Conservation (phyloP, 2,329 filamentous ascomycete genomes). For the Cladosporium sp. region DNA sequence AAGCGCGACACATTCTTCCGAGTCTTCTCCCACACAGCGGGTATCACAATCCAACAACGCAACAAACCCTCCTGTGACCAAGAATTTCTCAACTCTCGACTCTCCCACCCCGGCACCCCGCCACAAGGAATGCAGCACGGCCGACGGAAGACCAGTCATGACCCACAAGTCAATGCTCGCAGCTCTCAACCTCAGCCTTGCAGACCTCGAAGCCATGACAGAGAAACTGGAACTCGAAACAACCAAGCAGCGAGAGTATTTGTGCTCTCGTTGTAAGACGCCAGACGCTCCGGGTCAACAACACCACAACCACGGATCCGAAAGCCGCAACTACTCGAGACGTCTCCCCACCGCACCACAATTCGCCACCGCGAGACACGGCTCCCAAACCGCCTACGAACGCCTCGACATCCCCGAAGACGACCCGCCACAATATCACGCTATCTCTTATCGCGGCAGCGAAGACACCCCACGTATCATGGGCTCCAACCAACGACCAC, state of each 20-base stretch:
- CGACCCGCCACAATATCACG: constrained; percentile 16
- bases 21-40: not conserved
- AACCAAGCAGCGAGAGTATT: not conserved
- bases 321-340: not conserved
- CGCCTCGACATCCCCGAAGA: constrained; percentile 12
- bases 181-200: constrained; percentile 13
- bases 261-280: constrained; percentile 8
- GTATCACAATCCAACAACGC: not conserved
- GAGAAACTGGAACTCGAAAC: not conserved
- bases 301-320: not conserved
- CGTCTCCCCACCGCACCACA: not conserved
- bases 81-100: not conserved
- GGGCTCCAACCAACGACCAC: constrained; percentile 3
- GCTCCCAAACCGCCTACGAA: constrained; percentile 19
- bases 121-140: constrained; percentile 7
- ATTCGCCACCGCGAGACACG: constrained; percentile 1
- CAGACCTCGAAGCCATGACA: constrained; percentile 15
- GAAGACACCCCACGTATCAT: not conserved
- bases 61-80: not conserved
- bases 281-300: not conserved
- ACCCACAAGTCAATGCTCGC: constrained; percentile 16
- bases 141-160: constrained; percentile 18
- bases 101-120: not conserved
- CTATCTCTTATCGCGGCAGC: constrained; percentile 3
- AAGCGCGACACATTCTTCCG: not conserved